These are phyloP conservation scores for Moringa oleifera DNA, from an alignment of 345 rosid genomes.

Conservation along the genomic window DNA sequence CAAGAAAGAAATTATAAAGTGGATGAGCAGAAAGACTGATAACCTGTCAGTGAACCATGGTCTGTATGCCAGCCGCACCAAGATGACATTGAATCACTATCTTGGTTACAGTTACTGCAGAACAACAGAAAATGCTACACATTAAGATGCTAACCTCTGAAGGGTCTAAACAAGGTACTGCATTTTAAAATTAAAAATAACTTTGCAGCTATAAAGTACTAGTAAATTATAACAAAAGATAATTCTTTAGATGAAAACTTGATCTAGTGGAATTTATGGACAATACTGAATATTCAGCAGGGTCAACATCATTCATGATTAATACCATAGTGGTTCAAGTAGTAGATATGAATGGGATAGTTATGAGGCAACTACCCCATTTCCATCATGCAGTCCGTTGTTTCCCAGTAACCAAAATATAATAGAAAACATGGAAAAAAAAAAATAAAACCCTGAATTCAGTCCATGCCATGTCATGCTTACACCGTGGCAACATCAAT, in stretches of 20 bases:
- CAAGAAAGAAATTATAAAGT: constrained; percentile 9
- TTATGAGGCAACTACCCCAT: too few relatives aligned
- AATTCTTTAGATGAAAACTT: background rate
- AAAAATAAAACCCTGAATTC: too few relatives aligned
- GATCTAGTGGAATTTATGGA: background rate
- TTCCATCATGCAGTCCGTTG: too few relatives aligned
- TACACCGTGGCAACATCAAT: too few relatives aligned
- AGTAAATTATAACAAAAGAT: background rate
- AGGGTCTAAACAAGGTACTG: background rate
- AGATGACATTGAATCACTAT: constrained; percentile 56
- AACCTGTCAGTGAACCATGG: constrained; percentile 85
- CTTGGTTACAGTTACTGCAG: constrained; percentile 42
- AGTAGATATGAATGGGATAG: background rate
- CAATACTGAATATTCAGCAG: background rate
- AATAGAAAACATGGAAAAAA: too few relatives aligned
- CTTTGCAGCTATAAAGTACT: background rate
- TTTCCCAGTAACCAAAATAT: too few relatives aligned
- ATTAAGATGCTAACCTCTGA: constrained; percentile 13
- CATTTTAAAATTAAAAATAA: background rate
- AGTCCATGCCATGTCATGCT: too few relatives aligned
- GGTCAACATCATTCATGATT: background rate
- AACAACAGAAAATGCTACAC: constrained; percentile 3
- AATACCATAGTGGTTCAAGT: background rate
- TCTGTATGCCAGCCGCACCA: constrained; percentile 99
- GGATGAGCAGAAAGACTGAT: constrained; percentile 6